Percentiles rank a stretch among this genome's conserved stretches.
phyloP scores from a whole-genome alignment of 345 rosid genomes.

The Pugionium dolabratum region DNA sequence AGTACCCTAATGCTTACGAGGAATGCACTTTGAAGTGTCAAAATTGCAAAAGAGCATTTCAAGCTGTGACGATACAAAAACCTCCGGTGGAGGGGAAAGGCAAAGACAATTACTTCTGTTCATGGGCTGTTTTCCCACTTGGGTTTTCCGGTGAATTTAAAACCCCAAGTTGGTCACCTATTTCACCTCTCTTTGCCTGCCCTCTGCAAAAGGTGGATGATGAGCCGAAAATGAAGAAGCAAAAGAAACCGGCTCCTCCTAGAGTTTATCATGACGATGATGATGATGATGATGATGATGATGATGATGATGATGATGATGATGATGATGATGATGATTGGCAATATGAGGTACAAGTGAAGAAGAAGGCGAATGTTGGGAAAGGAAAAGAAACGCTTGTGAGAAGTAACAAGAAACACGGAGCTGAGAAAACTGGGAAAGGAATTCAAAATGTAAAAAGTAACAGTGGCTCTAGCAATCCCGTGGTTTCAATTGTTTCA shows the following conservation, averaged over 20 bases:
- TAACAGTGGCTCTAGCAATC: conserved; percentile 15
- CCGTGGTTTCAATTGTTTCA: not conserved
- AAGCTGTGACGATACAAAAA: conserved; percentile 60
- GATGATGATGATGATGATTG: conserved; percentile 56
- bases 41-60: conserved; percentile 78
- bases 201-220: conserved; percentile 37
- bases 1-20: conserved; percentile 70
- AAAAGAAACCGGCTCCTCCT: conserved; percentile 33
- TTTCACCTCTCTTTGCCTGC: conserved; percentile 62
- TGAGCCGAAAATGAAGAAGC: conserved; percentile 14
- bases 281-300: conserved; percentile 60
- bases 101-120: conserved; percentile 61
- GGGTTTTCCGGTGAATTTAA: conserved; percentile 48
- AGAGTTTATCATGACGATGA: conserved; percentile 51
- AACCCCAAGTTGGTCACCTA: conserved; percentile 63
- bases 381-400: conserved; percentile 48
- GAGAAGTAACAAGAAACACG: conserved; percentile 47
- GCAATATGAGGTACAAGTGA: conserved; percentile 40
- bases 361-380: conserved; percentile 48
- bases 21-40: conserved; percentile 77
- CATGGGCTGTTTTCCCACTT: conserved; percentile 82
- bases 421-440: conserved; percentile 36
- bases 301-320: conserved; percentile 41
- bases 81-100: conserved; percentile 61
- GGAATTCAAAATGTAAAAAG: too few species aligned